These are phyloP conservation scores for Cymbidium sinense DNA, from an alignment of 106 monocot species.

Conservation along the genomic window DNA sequence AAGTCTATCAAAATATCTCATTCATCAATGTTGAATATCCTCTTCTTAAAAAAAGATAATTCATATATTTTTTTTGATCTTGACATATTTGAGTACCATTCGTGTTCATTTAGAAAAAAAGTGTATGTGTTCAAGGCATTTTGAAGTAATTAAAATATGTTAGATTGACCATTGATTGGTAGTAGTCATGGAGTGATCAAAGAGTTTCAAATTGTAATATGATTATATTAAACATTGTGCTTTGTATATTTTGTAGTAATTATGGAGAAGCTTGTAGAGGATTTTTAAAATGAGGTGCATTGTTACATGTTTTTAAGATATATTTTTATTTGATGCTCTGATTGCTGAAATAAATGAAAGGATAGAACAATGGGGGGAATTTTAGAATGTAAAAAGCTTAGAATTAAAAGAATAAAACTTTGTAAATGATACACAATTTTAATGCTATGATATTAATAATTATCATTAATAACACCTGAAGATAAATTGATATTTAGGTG, in stretches of 20 bases:
- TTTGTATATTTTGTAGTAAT: too few relatives aligned
- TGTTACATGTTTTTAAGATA: too few relatives aligned
- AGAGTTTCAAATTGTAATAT: too few relatives aligned
- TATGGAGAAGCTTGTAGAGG: not conserved
- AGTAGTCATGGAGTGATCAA: not conserved
- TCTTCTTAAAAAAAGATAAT: too few relatives aligned
- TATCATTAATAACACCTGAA: not conserved
- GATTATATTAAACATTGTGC: too few relatives aligned
- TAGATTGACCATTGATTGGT: not conserved
- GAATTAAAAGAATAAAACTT: not conserved
- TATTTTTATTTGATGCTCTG: not conserved
- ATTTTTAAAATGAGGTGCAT: not conserved
- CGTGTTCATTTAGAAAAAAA: not conserved
- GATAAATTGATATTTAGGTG: not conserved
- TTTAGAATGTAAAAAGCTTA: not conserved
- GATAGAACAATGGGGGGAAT: not conserved
- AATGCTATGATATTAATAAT: not conserved
- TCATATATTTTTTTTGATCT: too few relatives aligned
- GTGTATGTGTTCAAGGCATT: not conserved
- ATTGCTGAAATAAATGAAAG: not conserved
- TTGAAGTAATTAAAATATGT: not conserved
- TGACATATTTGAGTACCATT: too few relatives aligned
- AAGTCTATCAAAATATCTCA: too few relatives aligned
- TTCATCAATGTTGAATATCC: too few relatives aligned
- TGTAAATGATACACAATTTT: not conserved